Conservation (phyloP, 2,329 filamentous ascomycete species). For the Alternaria brassicae region DNA sequence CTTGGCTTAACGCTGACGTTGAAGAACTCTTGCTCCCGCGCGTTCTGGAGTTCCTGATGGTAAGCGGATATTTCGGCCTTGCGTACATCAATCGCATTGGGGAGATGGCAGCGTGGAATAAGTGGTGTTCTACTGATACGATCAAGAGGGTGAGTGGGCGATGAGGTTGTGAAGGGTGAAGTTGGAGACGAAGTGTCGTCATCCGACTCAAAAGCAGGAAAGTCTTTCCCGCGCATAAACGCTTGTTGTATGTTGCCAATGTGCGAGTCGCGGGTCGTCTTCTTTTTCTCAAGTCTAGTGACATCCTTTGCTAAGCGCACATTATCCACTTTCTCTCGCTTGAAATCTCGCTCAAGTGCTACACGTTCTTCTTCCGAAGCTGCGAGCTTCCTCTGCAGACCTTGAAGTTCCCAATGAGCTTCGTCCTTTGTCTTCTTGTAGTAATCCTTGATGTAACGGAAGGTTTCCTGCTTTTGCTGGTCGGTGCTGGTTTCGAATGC, state of each 20-base stretch:
- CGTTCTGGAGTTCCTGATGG: neutral
- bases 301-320: slow-evolving; percentile 1
- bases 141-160: neutral
- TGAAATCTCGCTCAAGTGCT: neutral
- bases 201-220: neutral
- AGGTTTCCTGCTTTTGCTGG: slow-evolving; percentile 3
- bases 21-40: neutral
- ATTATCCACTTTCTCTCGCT: slow-evolving; percentile 2
- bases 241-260: neutral
- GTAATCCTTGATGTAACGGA: slow-evolving; percentile 20
- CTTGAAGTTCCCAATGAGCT: slow-evolving; percentile 9
- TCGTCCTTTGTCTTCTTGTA: slow-evolving; percentile 11
- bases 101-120: neutral
- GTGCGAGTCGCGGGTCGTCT: neutral
- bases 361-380: slow-evolving; percentile 4
- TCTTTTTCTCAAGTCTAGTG: neutral
- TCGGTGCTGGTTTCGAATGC: slow-evolving; percentile 5
- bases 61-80: neutral
- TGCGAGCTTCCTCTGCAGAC: slow-evolving; percentile 10
- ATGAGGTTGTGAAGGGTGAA: neutral
- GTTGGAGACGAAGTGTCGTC: neutral
- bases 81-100: neutral
- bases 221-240: neutral
- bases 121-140: neutral
- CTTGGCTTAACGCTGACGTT: neutral